Conservation (phyloP, 192 early-diverging fungal species). For the Obelidium mucronatum region DNA sequence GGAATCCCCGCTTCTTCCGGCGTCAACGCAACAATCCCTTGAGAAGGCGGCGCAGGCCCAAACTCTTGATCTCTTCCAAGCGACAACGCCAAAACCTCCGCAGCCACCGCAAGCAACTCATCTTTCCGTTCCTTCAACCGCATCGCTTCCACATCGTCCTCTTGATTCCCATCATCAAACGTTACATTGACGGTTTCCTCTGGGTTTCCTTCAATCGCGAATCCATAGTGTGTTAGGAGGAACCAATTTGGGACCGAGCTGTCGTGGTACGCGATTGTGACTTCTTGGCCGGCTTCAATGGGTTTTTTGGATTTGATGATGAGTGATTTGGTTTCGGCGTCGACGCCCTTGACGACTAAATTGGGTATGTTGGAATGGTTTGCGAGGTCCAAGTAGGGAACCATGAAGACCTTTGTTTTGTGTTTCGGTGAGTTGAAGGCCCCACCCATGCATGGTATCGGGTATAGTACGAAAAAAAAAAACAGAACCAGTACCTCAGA, state of each 20-base stretch:
- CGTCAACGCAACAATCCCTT: not conserved
- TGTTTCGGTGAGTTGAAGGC: not conserved
- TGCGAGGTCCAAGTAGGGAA: conserved; percentile 18
- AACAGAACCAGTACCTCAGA: not conserved
- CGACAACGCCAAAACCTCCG: not conserved
- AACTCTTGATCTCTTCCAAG: conserved; percentile 26
- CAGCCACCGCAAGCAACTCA: conserved; percentile 1
- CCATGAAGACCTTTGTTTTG: conserved; percentile 6
- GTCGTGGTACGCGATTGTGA: conserved; percentile 33
- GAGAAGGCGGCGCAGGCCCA: not conserved
- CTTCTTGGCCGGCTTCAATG: conserved; percentile 15
- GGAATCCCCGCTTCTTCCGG: conserved; percentile 7
- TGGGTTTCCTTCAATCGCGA: conserved; percentile 20
- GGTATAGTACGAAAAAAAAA: not conserved
- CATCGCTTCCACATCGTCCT: not conserved
- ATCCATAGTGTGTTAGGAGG: conserved; percentile 21
- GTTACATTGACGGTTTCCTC: conserved; percentile 11
- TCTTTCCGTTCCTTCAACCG: conserved; percentile 1
- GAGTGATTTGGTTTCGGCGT: not conserved
- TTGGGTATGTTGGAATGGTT: conserved; percentile 24
- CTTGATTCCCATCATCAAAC: conserved; percentile 12
- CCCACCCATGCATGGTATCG: not conserved
- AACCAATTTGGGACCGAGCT: conserved; percentile 14
- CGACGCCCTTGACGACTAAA: conserved; percentile 16
- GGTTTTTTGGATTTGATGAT: conserved; percentile 9